Evolutionary conservation across 2,329 filamentous ascomycete genomes (phyloP), one percentile per base, ranked within the genome.

Genomic region (Macroventuria anomochaeta): DNA sequence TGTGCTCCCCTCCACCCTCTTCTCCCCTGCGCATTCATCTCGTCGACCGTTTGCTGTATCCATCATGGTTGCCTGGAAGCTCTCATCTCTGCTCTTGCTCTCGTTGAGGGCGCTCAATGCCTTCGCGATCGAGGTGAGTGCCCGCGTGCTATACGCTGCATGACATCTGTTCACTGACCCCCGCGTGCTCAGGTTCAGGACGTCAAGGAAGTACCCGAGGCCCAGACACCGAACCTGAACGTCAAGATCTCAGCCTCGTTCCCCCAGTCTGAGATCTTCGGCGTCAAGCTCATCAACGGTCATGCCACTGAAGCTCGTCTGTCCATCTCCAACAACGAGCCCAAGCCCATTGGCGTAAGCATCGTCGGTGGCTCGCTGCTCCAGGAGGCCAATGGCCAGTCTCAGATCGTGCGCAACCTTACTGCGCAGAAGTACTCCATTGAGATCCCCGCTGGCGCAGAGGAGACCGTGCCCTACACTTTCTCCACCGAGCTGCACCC

Each of bases 281-380:
- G 93, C 68, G 87, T 97, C 67, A 96, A 96, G 85, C 87, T 97
- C 65, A 85, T 97, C 81, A 99, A 99, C 75, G 91, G 92, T 70
- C 88, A 88, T 62, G 86, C 91, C 34, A 96, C 92, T 60, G 86
- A 90, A 75, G 89, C 92, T 29, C 78, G 96, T 47, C 80, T 99
- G 67, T 87, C 91, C 69, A 82, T 99, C 74, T 85, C 82, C 75
- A 99, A 99, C 81, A 82, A 90, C 58, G 95, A 99, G 78, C 81
- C 85, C 11, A 81, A 82, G 46, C 84, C 92, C 20, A 84, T 99
- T 70, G 84, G 83, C 58, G 81, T 99, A 55, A 83, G 87, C 72
- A 84, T 96, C 66, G 78, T 97, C 38, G 88, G 88, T 37, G 95
- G 93, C 61, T 84, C 85, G 59, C 84, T 99, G 57, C 80, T 81